Evolutionary conservation across 2,329 filamentous ascomycete species (phyloP), one percentile per base, ranked within the genome.

Genomic region (Diaporthe citrichinensis): DNA sequence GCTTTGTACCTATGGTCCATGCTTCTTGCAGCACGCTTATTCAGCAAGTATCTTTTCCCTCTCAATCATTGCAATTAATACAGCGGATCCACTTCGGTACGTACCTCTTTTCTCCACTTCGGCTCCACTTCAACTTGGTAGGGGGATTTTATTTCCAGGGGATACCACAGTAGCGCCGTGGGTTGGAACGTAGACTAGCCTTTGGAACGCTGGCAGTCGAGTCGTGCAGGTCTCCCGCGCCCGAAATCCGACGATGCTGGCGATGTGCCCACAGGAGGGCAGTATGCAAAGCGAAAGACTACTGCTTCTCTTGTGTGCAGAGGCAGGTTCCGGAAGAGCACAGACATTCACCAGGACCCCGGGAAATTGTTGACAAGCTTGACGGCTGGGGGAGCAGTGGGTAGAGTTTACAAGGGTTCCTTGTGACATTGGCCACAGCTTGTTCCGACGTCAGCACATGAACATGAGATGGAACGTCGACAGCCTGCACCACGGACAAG

Each of bases 391-490:
- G 58, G 72, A 71, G 53, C 55, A 49, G 39, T 28, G 39, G 41
- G 74, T 67, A 61, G 73, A 46, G 25, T 65, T 55, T 61, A 9
- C 73, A 75, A 75, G 73, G 69, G 49, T 71, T 59, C 57, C 73
- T 72, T 58, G 44, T 53, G 59, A 74, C 72, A 74, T 58, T 74
- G 72, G 71, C 65, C 74, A 74, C 67, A 76, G 72, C 68, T 76
- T 72, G 75, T 76, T 72, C 72, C 39, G 49, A 76, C 75, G 75
- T 76, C 75, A 53, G 55, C 39, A 41, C 34, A 46, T 39, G n/a
- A 20, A 44, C 49, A 58, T 41, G 25, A 25, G 25, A 41, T 55
- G n/a, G 23, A 31, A 28, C 36, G 12, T 31, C 36, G n/a, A 25
- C 34, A 25, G n/a, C 25, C 65, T 69, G 65, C 51, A 28, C 65